A percentile compares a stretch with the other conserved stretches of the same genome.
phyloP scores from a whole-genome alignment of 2,329 filamentous ascomycete species.

The Grosmannia serpens region DNA sequence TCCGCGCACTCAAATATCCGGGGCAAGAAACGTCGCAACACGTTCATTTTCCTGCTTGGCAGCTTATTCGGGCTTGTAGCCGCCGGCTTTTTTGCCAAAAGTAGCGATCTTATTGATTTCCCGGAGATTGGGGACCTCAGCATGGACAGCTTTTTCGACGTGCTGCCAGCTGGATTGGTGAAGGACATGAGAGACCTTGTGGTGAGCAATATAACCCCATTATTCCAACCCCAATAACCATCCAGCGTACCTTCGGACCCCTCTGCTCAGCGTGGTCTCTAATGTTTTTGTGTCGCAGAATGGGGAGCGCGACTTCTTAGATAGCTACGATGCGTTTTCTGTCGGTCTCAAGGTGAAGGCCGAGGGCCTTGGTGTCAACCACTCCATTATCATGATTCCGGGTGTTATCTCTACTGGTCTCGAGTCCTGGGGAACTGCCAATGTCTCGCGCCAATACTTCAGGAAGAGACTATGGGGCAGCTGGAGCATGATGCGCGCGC shows the following conservation, averaged over 20 bases:
- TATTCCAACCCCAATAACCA: neutral
- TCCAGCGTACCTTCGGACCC: neutral
- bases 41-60: slow-evolving; percentile 76
- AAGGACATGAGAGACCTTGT: slow-evolving; percentile 78
- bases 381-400: slow-evolving; percentile 93
- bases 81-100: slow-evolving; percentile 81
- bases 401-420: slow-evolving; percentile 95
- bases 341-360: slow-evolving; percentile 73
- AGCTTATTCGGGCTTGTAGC: slow-evolving; percentile 82
- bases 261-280: neutral
- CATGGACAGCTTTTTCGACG: slow-evolving; percentile 77
- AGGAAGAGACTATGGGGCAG: slow-evolving; percentile 91
- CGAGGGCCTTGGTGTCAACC: slow-evolving; percentile 70
- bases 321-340: slow-evolving; percentile 88
- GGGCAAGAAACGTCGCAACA: slow-evolving; percentile 58
- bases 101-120: slow-evolving; percentile 79
- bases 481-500: slow-evolving; percentile 96
- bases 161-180: slow-evolving; percentile 73
- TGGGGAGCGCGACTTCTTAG: slow-evolving; percentile 69
- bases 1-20: neutral
- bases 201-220: slow-evolving; percentile 34
- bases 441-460: slow-evolving; percentile 80
- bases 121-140: slow-evolving; percentile 60
- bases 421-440: slow-evolving; percentile 90
- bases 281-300: slow-evolving; percentile 37